These are phyloP conservation scores for Austroboletus festivus DNA, from an alignment of 768 basidiomycete genomes.

Conservation along the genomic window DNA sequence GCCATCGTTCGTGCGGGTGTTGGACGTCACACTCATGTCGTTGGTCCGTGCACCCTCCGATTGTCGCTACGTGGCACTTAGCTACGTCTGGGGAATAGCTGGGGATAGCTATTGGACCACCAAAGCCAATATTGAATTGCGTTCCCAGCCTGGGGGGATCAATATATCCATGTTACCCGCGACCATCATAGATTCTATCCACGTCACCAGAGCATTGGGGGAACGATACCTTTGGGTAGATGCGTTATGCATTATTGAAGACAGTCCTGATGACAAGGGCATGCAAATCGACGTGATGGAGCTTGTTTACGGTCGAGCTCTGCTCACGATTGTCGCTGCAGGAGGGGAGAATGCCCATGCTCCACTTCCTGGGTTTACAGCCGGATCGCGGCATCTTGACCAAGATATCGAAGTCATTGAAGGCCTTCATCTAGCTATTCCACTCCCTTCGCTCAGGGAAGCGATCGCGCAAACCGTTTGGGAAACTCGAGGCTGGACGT, in stretches of 20 bases:
- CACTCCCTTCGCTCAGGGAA: slow-evolving; percentile 13
- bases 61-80: slow-evolving; percentile 17
- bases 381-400: slow-evolving; percentile 8
- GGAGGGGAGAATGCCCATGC: slow-evolving; percentile 8
- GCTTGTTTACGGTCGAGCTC: slow-evolving; percentile 15
- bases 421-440: slow-evolving; percentile 20
- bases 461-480: slow-evolving; percentile 9
- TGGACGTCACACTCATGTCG: slow-evolving; percentile 12
- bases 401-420: slow-evolving; percentile 21
- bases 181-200: slow-evolving; percentile 22
- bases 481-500: slow-evolving; percentile 24
- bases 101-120: slow-evolving; percentile 9
- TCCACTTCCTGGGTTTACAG: slow-evolving; percentile 12
- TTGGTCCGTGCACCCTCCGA: slow-evolving; percentile 1
- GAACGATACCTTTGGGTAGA: slow-evolving; percentile 27
- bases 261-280: slow-evolving; percentile 16
- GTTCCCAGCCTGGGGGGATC: background rate
- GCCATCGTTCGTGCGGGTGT: slow-evolving; percentile 11
- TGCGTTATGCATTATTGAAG: slow-evolving; percentile 24
- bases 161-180: slow-evolving; percentile 5
- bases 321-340: slow-evolving; percentile 19
- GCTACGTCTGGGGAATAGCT: slow-evolving; percentile 17
- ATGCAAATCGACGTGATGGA: slow-evolving; percentile 19
- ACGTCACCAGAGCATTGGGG: slow-evolving; percentile 13
- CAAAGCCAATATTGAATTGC: background rate